A percentile compares a stretch with the other conserved stretches of the same genome.
These are phyloP conservation scores for Microstegium vimineum DNA, from an alignment of 176 grass and related monocot species.

Conservation along the genomic window DNA sequence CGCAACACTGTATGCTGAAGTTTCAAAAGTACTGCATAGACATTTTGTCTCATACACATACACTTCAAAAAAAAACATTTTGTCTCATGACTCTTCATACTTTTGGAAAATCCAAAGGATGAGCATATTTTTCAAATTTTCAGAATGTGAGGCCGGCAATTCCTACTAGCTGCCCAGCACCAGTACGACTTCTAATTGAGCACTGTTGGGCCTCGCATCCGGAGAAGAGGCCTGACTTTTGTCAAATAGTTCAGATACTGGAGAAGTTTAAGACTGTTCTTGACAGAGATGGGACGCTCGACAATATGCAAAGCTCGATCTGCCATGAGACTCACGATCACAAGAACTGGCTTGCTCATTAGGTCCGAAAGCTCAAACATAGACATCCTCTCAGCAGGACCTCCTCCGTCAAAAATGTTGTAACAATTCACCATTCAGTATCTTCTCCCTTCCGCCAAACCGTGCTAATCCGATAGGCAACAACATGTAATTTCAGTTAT, in stretches of 20 bases:
- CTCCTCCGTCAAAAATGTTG: too few species aligned
- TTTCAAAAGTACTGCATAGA: background rate
- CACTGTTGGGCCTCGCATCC: constrained; percentile 72
- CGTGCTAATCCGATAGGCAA: constrained; percentile 22
- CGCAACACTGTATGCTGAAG: background rate
- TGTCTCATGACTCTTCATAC: background rate
- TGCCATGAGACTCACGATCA: constrained; percentile 55
- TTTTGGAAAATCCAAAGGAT: background rate
- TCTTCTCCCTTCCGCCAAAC: background rate
- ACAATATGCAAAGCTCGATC: constrained; percentile 48
- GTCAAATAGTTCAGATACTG: constrained; percentile 70
- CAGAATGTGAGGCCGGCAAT: constrained; percentile 87
- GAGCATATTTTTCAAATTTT: constrained; percentile 25
- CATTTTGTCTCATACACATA: too few species aligned
- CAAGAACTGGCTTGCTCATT: constrained; percentile 67
- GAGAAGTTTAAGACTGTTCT: constrained; percentile 70
- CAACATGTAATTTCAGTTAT: constrained; percentile 7
- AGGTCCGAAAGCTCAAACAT: constrained; percentile 64
- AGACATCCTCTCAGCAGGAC: too few species aligned
- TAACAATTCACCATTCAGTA: too few species aligned
- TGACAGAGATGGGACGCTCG: constrained; percentile 57
- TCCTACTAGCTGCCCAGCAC: constrained; percentile 55
- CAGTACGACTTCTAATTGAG: constrained; percentile 65
- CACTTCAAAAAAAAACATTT: background rate
- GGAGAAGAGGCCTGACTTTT: constrained; percentile 90